These are phyloP conservation scores for Populus euphratica DNA, from an alignment of 345 rosid species.

Conservation along the genomic window DNA sequence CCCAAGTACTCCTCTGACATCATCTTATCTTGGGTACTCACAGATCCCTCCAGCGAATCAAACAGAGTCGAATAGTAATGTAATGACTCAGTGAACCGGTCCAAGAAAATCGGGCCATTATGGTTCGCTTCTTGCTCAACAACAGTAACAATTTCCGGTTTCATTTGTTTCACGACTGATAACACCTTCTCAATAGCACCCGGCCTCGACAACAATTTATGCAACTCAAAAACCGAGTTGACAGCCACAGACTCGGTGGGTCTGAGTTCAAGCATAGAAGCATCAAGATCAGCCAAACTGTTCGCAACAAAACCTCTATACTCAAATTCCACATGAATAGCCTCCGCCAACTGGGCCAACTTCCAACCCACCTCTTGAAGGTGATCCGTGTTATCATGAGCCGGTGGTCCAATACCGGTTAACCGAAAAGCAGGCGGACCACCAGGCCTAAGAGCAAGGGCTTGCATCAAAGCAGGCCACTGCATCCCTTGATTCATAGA, in stretches of 20 bases:
- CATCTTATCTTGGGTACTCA: slow-evolving; percentile 44
- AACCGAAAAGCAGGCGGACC: slow-evolving; percentile 74
- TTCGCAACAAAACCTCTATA: slow-evolving; percentile 73
- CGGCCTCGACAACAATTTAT: slow-evolving; percentile 53
- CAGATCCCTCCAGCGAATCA: slow-evolving; percentile 72
- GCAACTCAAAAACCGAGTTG: slow-evolving; percentile 81
- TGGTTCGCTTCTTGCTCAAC: slow-evolving; percentile 88
- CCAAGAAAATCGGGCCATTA: slow-evolving; percentile 66
- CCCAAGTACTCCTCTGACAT: slow-evolving; percentile 81
- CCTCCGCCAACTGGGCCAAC: slow-evolving; percentile 71
- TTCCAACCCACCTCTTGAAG: slow-evolving; percentile 73
- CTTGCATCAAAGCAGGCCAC: slow-evolving; percentile 91
- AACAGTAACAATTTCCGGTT: slow-evolving; percentile 68
- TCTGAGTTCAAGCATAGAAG: slow-evolving; percentile 60
- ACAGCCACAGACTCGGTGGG: slow-evolving; percentile 67
- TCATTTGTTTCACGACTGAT: slow-evolving; percentile 51
- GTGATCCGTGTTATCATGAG: slow-evolving; percentile 51
- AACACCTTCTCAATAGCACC: slow-evolving; percentile 66
- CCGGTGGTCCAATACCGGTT: slow-evolving; percentile 81
- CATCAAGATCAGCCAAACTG: slow-evolving; percentile 75
- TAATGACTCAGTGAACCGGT: slow-evolving; percentile 79
- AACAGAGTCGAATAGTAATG: slow-evolving; percentile 82
- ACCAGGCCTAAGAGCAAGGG: slow-evolving; percentile 64
- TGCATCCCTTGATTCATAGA: slow-evolving; percentile 72
- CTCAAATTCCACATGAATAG: slow-evolving; percentile 63